phyloP scores from a whole-genome alignment of 352 stramenopile species.

The Globisporangium echinulatum region DNA sequence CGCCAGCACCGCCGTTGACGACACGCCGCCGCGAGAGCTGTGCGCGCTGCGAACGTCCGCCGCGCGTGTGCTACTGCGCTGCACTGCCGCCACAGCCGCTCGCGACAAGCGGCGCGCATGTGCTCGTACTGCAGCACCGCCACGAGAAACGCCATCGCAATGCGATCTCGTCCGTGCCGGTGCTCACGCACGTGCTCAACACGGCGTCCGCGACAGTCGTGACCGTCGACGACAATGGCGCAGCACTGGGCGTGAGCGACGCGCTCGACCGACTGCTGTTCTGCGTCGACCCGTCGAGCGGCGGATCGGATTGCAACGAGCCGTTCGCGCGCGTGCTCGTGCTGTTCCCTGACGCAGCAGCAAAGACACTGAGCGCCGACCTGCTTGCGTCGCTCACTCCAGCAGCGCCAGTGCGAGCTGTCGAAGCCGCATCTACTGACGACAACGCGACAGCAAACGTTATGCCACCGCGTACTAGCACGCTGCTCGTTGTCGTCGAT shows the following conservation, averaged over 20 bases:
- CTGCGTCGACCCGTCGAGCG: neutral
- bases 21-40: constrained; percentile 26
- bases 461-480: neutral
- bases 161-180: constrained; percentile 61
- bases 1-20: neutral
- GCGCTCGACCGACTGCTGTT: constrained; percentile 31
- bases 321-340: constrained; percentile 25
- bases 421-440: no score
- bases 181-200: constrained; percentile 45
- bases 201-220: constrained; percentile 34
- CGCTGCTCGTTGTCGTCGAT: constrained; percentile 61
- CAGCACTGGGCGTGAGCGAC: constrained; percentile 10
- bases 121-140: constrained; percentile 58
- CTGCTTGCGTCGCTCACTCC: constrained; percentile 1
- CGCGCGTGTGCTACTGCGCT: constrained; percentile 52
- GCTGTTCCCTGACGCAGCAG: constrained; percentile 36
- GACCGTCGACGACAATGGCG: constrained; percentile 23
- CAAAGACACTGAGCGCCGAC: constrained; percentile 17
- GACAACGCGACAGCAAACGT: no score
- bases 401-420: neutral
- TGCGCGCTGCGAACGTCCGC: constrained; percentile 33
- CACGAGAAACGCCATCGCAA: constrained; percentile 47
- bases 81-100: constrained; percentile 26
- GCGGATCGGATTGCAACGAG: neutral
- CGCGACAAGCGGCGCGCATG: constrained; percentile 22